Percentiles rank a stretch among this genome's conserved stretches.
Evolutionary conservation across 768 basidiomycete species (phyloP).

Genomic region (Punctularia strigosozonata): DNA sequence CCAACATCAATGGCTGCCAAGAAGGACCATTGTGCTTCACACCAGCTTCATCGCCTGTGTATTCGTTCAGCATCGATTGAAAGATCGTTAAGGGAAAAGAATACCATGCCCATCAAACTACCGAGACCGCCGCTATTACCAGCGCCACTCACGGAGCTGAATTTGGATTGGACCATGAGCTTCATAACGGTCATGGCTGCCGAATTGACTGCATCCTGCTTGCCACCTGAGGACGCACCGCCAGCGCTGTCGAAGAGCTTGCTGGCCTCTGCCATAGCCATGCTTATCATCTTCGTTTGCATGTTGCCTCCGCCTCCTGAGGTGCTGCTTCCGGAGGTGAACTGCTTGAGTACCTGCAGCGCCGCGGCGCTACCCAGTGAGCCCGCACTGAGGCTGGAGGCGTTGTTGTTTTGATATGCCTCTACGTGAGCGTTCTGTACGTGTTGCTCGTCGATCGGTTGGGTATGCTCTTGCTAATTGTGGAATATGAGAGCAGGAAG

Average conservation of each 20-base stretch:
- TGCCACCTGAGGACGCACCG: constrained; percentile 49
- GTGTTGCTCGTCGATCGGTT: constrained; percentile 56
- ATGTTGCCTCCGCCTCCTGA: constrained; percentile 26
- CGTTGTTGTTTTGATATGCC: constrained; percentile 45
- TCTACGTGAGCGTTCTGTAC: constrained; percentile 48
- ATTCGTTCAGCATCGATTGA: background rate
- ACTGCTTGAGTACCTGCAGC: constrained; percentile 58
- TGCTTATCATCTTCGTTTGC: constrained; percentile 61
- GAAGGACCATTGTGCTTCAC: constrained; percentile 7
- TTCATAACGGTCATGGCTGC: constrained; percentile 85
- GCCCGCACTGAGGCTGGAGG: constrained; percentile 41
- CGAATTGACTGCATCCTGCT: constrained; percentile 77
- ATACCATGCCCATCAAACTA: constrained; percentile 51
- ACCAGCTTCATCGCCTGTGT: constrained; percentile 21
- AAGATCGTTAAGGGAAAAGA: constrained; percentile 5
- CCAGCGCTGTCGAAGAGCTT: constrained; percentile 67
- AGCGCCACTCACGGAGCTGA: constrained; percentile 41
- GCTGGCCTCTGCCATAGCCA: constrained; percentile 76
- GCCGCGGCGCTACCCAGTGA: constrained; percentile 73
- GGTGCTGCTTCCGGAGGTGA: constrained; percentile 39
- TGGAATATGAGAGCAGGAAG: constrained; percentile 1
- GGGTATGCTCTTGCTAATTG: constrained; percentile 35
- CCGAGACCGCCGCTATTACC: constrained; percentile 61
- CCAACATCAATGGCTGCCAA: no score
- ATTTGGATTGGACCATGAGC: constrained; percentile 60